phyloP scores from a whole-genome alignment of 2,329 filamentous ascomycete genomes.

The Furcasterigmium furcatum region DNA sequence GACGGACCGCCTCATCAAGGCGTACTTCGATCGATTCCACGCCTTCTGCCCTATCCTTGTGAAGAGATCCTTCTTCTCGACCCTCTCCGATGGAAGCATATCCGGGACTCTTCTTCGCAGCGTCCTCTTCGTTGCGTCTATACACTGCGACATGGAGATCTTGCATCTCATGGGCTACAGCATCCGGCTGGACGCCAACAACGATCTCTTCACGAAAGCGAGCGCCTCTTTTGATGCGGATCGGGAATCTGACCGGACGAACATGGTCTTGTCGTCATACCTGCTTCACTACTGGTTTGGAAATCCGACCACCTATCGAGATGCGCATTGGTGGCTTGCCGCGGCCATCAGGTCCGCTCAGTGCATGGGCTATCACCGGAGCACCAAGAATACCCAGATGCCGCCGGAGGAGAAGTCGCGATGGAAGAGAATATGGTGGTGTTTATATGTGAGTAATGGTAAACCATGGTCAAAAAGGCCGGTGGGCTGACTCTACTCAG shows the following conservation, averaged over 20 bases:
- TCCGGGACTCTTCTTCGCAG: neutral
- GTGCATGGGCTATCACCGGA: constrained; percentile 3
- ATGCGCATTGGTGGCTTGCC: constrained; percentile 1
- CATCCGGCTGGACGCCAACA: neutral
- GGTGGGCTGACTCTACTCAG: neutral
- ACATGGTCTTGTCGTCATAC: neutral
- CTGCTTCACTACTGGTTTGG: constrained; percentile 3
- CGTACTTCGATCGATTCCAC: constrained; percentile 1
- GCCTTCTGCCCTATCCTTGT: constrained; percentile 1
- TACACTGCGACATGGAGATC: neutral
- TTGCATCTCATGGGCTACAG: neutral
- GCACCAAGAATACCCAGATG: neutral
- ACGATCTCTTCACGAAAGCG: neutral
- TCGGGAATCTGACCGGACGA: neutral
- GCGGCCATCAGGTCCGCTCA: constrained; percentile 1
- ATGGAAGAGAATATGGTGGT: constrained; percentile 3
- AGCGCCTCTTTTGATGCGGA: neutral
- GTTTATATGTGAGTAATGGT: neutral
- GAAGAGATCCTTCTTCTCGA: neutral
- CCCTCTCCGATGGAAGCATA: neutral
- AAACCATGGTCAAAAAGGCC: neutral
- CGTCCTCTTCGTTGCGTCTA: constrained; percentile 1
- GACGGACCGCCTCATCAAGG: neutral
- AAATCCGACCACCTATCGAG: neutral
- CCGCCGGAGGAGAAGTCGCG: neutral